Base-by-base conservation (phyloP, 2,329 filamentous ascomycete species). In the Penicillium sp. region DNA sequence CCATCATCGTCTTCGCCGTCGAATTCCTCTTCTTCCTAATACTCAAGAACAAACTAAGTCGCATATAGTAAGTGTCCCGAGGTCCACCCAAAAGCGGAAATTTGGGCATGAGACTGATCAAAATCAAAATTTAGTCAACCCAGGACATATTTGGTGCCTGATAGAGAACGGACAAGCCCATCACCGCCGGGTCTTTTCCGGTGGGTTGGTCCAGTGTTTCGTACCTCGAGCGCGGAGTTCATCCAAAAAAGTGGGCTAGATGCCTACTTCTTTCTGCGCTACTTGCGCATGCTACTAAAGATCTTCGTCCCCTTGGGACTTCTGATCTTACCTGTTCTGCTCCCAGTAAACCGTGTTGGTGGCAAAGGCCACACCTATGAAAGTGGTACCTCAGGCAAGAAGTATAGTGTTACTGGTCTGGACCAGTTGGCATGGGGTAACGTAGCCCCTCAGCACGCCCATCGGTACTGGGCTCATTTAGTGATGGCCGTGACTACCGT, bases 161-260 rank as follows among this genome's bases (percentile, higher is more conserved):
- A 93, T 70, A 82, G 86, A 64, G 88, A 95, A 73, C 83, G 89
- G 59, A 90, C 88, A 8, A 79, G 85, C n/a, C 75, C 87, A 1
- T 88, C 89, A 2, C 87, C 87, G 0, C 72, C 59, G 65, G 80
- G 70, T 66, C 75, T 79, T 22, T 74, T 77, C 50, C 69, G 66
- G 60, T 82, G 80, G 80, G 69, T 80, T 41, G 64, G 66, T 12
- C 77, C 79, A 3, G 77, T 75, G 56, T 95, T 77, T 77, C 88
- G 73, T 69, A 84, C 74, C 73, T 88, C 73, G 69, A 82, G 76
- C 80, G 88, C 88, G 11, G 89, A 95, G 60, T 83, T 99, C 59
- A 95, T 99, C 62, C 86, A 92, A 45, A 95, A 96, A 70, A 96
- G 92, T 60, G 93, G 93, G 14, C 80, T 99, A 9, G 93, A 99